These are phyloP conservation scores for Penicillium thymicola DNA, from an alignment of 2,329 filamentous ascomycete species.

Conservation along the genomic window DNA sequence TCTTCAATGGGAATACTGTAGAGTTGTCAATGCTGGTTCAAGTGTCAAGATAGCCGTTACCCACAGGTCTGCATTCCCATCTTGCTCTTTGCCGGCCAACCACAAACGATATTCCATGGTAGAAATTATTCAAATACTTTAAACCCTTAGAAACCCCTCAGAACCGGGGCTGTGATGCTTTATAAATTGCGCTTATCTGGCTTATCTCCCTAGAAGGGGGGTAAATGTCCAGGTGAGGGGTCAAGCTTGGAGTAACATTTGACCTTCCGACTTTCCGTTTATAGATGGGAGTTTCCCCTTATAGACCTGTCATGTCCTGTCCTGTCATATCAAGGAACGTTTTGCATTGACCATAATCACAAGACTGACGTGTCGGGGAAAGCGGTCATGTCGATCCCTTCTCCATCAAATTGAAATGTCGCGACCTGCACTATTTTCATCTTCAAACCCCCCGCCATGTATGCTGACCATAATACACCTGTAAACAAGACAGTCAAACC, in stretches of 20 bases:
- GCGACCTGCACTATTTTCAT: background rate
- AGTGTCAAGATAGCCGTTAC: background rate
- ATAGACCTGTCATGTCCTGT: too few species aligned
- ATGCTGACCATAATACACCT: background rate
- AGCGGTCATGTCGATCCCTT: too few species aligned
- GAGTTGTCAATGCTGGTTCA: background rate
- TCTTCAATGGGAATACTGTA: constrained; percentile 18
- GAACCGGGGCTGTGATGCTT: background rate
- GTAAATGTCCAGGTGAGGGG: background rate
- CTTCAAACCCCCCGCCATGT: background rate
- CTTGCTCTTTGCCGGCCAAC: constrained; percentile 16
- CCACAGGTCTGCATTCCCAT: constrained; percentile 12
- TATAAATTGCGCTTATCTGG: background rate
- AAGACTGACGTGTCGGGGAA: background rate
- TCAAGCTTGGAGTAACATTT: background rate
- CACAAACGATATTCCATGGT: constrained; percentile 14
- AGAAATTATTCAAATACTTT: background rate
- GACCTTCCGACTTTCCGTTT: background rate
- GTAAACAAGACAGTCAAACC: background rate
- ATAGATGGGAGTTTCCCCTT: background rate
- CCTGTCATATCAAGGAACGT: background rate
- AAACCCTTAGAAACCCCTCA: too few species aligned
- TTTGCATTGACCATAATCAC: too few species aligned
- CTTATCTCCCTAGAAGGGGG: background rate
- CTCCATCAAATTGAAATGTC: background rate